Evolutionary conservation across 2,329 filamentous ascomycete species (phyloP).

Genomic region (Didymellaceae sp.): DNA sequence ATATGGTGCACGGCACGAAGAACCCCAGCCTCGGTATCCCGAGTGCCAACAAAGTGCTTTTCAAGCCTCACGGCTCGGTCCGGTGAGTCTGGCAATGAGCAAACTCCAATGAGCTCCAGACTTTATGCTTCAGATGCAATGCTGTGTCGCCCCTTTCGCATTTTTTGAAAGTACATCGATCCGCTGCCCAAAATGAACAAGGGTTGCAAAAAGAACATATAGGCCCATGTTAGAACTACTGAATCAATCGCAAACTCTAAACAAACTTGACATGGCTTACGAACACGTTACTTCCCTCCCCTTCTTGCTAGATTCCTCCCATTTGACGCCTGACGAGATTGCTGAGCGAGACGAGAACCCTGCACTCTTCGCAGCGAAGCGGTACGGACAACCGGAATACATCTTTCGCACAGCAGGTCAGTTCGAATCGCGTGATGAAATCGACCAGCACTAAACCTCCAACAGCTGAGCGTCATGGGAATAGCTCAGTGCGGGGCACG

Average conservation of each 20-base stretch:
- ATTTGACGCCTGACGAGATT: background rate
- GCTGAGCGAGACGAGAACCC: constrained; percentile 1
- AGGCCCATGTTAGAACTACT: too few relatives aligned
- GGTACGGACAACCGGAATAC: constrained; percentile 2
- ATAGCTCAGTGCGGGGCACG: background rate
- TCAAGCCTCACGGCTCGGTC: background rate
- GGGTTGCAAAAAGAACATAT: too few relatives aligned
- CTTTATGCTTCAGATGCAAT: background rate
- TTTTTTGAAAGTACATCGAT: too few relatives aligned
- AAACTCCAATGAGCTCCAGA: background rate
- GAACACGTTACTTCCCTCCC: background rate
- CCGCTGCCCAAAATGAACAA: too few relatives aligned
- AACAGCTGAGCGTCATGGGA: background rate
- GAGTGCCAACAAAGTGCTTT: background rate
- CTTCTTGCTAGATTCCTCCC: background rate
- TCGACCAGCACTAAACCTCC: background rate
- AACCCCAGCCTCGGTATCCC: background rate
- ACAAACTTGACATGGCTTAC: background rate
- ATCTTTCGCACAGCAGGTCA: constrained; percentile 2
- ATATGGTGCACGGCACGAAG: too few relatives aligned
- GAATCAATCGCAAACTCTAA: background rate
- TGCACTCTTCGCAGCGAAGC: background rate
- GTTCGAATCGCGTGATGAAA: background rate
- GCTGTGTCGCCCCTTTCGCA: background rate
- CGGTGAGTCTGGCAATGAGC: background rate